Evolutionary conservation across 495 filamentous ascomycete genomes (phyloP), one percentile per base, ranked within the genome.

Genomic region (Viridothelium virens): DNA sequence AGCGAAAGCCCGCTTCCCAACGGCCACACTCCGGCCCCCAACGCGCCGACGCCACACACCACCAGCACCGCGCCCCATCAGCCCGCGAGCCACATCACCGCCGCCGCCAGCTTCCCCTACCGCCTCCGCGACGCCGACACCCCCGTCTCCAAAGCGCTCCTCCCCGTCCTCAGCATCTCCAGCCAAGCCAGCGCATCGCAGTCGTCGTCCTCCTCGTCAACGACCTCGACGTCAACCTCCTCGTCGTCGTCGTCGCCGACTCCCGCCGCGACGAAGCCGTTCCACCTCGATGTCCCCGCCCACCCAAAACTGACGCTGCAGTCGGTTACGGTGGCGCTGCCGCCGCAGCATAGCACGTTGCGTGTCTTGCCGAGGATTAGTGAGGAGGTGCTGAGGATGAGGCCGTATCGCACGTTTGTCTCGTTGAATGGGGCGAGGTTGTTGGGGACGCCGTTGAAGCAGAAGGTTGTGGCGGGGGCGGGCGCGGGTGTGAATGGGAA

Each of bases 351-450:
- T 67, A 81, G 81, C 71, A 84, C 84, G 65, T 70, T 92, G 39
- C 87, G 89, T 64, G 79, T 93, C 59, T 79, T 79, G 36, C 87
- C 87, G 0, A 81, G 80, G 7, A 74, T 92, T 39, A 81, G 83
- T 25, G 62, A 66, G 33, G 53, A 73, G 1, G 66, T 81, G 31
- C 81, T 86, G 16, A 77, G 82, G 34, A 78, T 83, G 61, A 83
- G 87, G 61, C 81, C 86, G 65, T 83, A 84, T 71, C 88, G 85
- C 68, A 69, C 88, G 50, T 85, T 90, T 70, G 86, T 91, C 56
- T 76, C 81, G 1, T 76, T 81, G 62, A 84, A 79, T 63, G 70
- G 71, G 41, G 69, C 63, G 33, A 62, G 71, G 18, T 36, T 74
- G 38, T 63, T 50, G 62, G 72, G 71, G 56, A 69, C 69, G 18